These are phyloP conservation scores for Emydomyces testavorans DNA, from an alignment of 2,329 filamentous ascomycete species.

Conservation along the genomic window DNA sequence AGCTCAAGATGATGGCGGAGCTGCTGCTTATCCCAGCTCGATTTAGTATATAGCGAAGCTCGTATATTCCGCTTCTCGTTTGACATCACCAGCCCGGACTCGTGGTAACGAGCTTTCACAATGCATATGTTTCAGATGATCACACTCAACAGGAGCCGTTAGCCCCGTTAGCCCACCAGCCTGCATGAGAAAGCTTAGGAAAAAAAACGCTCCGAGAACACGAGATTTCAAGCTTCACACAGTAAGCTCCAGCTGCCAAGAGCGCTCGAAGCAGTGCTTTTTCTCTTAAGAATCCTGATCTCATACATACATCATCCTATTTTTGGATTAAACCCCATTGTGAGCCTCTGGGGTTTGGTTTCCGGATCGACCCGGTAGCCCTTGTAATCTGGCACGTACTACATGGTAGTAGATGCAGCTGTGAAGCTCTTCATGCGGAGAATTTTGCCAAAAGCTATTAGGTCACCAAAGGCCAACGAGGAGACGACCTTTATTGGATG, in stretches of 20 bases:
- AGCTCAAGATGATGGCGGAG: too few relatives aligned
- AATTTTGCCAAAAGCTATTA: too few relatives aligned
- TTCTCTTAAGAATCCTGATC: not conserved
- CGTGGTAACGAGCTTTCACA: not conserved
- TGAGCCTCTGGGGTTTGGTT: not conserved
- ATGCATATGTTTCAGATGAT: conserved; percentile 8
- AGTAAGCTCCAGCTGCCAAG: not conserved
- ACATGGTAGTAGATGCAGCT: too few relatives aligned
- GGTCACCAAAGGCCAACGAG: too few relatives aligned
- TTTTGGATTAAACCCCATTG: not conserved
- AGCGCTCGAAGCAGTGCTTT: not conserved
- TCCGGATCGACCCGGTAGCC: too few relatives aligned
- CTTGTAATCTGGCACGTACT: too few relatives aligned
- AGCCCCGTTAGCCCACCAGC: too few relatives aligned
- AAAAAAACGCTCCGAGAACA: not conserved
- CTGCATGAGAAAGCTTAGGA: not conserved
- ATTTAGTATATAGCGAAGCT: not conserved
- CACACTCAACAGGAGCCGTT: not conserved
- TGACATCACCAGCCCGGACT: not conserved
- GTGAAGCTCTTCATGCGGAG: too few relatives aligned
- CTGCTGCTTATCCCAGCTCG: not conserved
- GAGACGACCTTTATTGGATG: too few relatives aligned
- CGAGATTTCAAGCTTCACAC: not conserved
- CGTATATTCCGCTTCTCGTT: not conserved
- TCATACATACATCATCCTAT: not conserved